phyloP scores from a whole-genome alignment of 768 basidiomycete species.

The Auriculariales sp. region DNA sequence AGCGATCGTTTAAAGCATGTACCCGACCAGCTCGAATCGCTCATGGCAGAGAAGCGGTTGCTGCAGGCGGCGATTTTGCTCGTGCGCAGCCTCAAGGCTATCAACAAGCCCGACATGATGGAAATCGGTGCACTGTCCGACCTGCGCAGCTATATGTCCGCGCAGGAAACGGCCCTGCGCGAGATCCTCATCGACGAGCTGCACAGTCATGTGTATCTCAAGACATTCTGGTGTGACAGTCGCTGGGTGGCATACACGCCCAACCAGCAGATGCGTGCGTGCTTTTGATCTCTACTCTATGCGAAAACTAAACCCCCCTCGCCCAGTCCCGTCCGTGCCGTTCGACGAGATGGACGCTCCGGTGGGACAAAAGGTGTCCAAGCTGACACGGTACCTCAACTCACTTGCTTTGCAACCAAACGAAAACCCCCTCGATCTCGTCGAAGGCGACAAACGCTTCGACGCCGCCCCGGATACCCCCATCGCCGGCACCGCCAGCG shows the following conservation, averaged over 20 bases:
- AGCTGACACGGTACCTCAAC: conserved; percentile 45
- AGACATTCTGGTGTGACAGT: conserved; percentile 89
- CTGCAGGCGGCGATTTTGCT: conserved; percentile 80
- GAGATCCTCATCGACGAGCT: conserved; percentile 93
- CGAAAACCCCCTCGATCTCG: conserved; percentile 55
- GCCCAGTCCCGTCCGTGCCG: conserved; percentile 49
- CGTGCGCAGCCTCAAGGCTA: conserved; percentile 75
- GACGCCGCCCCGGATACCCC: background rate
- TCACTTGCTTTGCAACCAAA: conserved; percentile 58
- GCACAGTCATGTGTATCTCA: conserved; percentile 93
- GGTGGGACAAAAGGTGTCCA: conserved; percentile 10
- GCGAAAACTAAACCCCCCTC: conserved; percentile 4
- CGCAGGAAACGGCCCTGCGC: conserved; percentile 82
- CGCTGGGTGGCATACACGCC: conserved; percentile 79
- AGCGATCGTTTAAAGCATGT: conserved; percentile 85
- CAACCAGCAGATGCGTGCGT: conserved; percentile 64
- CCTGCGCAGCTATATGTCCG: conserved; percentile 63
- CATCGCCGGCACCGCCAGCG: conserved; percentile 11
- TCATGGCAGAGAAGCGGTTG: conserved; percentile 92
- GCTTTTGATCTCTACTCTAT: conserved; percentile 1
- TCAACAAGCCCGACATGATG: conserved; percentile 82
- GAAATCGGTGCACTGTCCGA: conserved; percentile 94
- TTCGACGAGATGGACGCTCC: conserved; percentile 35
- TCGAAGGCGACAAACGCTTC: conserved; percentile 21
- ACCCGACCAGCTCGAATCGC: conserved; percentile 79